These are phyloP conservation scores for Brassica cretica DNA, from an alignment of 345 rosid species.

Conservation along the genomic window DNA sequence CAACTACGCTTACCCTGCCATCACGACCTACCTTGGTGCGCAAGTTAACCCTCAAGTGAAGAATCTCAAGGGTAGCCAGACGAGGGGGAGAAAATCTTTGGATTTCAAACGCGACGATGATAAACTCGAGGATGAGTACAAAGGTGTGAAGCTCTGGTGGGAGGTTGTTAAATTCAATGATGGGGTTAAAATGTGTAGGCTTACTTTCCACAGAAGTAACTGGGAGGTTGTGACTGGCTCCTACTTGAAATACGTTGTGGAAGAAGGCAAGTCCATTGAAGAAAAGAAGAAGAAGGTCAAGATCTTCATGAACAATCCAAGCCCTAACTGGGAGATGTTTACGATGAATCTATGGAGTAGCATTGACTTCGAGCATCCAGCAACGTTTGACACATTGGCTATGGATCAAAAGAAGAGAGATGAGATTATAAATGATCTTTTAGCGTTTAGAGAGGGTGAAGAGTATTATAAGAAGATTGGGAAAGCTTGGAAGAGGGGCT, in stretches of 20 bases:
- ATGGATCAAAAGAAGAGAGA: constrained; percentile 40
- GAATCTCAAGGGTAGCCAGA: constrained; percentile 17
- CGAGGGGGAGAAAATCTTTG: constrained; percentile 14
- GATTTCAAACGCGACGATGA: constrained; percentile 21
- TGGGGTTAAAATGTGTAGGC: constrained; percentile 29
- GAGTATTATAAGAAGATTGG: constrained; percentile 47
- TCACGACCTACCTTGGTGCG: constrained; percentile 53
- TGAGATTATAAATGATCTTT: constrained; percentile 37
- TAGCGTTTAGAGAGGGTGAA: constrained; percentile 37
- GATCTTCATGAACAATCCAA: constrained; percentile 52
- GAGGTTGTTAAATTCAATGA: not conserved
- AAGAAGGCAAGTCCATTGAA: constrained; percentile 46
- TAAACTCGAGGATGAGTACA: constrained; percentile 19
- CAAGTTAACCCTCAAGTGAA: constrained; percentile 30
- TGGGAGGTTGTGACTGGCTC: constrained; percentile 43
- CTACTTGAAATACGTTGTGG: constrained; percentile 47
- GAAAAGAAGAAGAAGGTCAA: constrained; percentile 47
- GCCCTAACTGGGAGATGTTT: not conserved
- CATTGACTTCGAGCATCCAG: constrained; percentile 42
- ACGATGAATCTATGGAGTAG: constrained; percentile 33
- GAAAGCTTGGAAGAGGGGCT: constrained; percentile 50
- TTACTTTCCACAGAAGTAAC: constrained; percentile 46
- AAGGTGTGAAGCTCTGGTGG: constrained; percentile 30
- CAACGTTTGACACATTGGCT: constrained; percentile 45
- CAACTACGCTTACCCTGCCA: constrained; percentile 48